These are phyloP conservation scores for Cladosporium colombiae DNA, from an alignment of 2,329 filamentous ascomycete genomes.

Conservation along the genomic window DNA sequence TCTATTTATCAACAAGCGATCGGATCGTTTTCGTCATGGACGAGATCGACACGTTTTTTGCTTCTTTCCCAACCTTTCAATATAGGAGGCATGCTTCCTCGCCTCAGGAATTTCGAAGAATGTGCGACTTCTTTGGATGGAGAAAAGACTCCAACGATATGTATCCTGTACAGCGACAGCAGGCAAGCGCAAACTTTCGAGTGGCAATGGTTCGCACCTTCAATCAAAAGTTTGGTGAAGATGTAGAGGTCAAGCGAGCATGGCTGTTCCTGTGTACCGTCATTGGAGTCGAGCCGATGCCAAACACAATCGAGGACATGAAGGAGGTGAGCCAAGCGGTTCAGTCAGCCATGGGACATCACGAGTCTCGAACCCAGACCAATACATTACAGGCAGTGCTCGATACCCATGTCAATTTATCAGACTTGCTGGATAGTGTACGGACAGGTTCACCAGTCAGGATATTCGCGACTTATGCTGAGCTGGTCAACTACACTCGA, in stretches of 20 bases:
- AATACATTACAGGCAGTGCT: slow-evolving; percentile 13
- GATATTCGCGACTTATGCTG: slow-evolving; percentile 15
- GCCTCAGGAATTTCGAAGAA: slow-evolving; percentile 1
- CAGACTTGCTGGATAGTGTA: slow-evolving; percentile 14
- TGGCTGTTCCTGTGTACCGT: slow-evolving; percentile 1
- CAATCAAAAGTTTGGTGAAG: slow-evolving; percentile 12
- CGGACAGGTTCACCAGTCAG: slow-evolving; percentile 12
- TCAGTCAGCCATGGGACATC: not conserved
- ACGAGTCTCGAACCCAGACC: not conserved
- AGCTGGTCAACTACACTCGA: slow-evolving; percentile 16
- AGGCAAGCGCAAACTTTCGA: not conserved
- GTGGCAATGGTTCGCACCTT: slow-evolving; percentile 14
- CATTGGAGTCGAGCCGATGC: slow-evolving; percentile 12
- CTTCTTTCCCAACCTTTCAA: not conserved
- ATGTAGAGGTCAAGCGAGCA: slow-evolving; percentile 7
- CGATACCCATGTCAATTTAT: slow-evolving; percentile 12
- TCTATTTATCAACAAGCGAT: not conserved
- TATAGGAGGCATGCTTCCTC: not conserved
- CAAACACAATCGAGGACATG: slow-evolving; percentile 11
- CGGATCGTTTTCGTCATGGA: not conserved
- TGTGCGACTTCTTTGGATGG: not conserved
- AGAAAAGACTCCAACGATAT: not conserved
- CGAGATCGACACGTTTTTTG: not conserved
- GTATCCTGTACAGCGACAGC: not conserved
- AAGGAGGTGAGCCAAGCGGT: slow-evolving; percentile 1